Conservation (phyloP, 768 basidiomycete species). For the Coprinopsis cinerea region DNA sequence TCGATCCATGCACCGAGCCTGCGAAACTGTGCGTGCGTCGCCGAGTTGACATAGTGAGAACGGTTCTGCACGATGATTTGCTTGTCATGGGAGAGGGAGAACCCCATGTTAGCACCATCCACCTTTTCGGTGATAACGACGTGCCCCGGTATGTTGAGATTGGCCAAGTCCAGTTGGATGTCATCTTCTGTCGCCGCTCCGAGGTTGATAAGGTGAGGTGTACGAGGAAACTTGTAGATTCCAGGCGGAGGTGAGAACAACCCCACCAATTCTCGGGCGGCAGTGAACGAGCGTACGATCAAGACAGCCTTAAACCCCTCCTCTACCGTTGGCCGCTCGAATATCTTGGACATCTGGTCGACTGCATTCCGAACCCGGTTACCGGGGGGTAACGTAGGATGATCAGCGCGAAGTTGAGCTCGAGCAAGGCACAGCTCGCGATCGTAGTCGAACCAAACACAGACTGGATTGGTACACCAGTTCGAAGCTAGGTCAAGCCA, state of each 20-base stretch:
- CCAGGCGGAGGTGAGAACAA: conserved; percentile 31
- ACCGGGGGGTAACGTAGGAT: conserved; percentile 55
- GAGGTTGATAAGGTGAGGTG: conserved; percentile 51
- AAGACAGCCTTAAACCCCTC: conserved; percentile 52
- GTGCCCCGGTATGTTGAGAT: conserved; percentile 18
- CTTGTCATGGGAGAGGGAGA: conserved; percentile 46
- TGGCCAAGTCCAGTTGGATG: conserved; percentile 26
- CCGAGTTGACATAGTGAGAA: conserved; percentile 51
- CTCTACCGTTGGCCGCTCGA: conserved; percentile 37
- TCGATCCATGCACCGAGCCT: conserved; percentile 53
- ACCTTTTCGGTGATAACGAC: conserved; percentile 58
- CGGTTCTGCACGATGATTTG: conserved; percentile 54
- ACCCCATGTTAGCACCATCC: conserved; percentile 64
- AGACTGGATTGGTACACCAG: conserved; percentile 41
- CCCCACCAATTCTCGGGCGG: conserved; percentile 41
- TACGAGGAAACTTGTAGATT: conserved; percentile 56
- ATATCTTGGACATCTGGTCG: conserved; percentile 43
- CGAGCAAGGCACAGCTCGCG: conserved; percentile 43
- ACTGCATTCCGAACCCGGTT: conserved; percentile 49
- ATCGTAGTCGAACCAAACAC: conserved; percentile 52
- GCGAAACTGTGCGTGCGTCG: conserved; percentile 57
- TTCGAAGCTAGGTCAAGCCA: conserved; percentile 48
- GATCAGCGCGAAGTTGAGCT: conserved; percentile 51
- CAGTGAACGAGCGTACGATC: conserved; percentile 43
- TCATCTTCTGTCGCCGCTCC: conserved; percentile 55